A percentile compares a stretch with the other conserved stretches of the same genome.
Evolutionary conservation across 2,329 filamentous ascomycete species (phyloP).

Genomic region (Fusarium musae): DNA sequence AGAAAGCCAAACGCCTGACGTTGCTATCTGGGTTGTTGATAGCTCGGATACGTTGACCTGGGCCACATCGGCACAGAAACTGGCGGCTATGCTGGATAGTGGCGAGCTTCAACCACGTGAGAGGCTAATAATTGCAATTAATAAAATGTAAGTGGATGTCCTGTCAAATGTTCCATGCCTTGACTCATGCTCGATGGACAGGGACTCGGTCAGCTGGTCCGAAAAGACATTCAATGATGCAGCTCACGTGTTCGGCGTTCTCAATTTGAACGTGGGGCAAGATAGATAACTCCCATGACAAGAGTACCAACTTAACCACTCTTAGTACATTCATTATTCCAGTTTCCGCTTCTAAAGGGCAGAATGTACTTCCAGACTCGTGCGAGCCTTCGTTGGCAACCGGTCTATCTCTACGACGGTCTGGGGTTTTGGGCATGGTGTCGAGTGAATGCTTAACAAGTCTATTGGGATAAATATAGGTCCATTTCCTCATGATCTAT

Average conservation of each 20-base stretch:
- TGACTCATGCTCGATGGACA: neutral
- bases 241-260: neutral
- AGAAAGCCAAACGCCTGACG: neutral
- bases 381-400: neutral
- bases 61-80: neutral
- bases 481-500: neutral
- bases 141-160: neutral
- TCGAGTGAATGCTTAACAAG: neutral
- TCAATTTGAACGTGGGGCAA: neutral
- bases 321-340: neutral
- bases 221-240: neutral
- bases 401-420: neutral
- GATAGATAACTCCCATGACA: no score
- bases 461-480: neutral
- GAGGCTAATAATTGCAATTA: neutral
- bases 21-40: neutral
- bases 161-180: neutral
- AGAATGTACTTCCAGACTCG: neutral
- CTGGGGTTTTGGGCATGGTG: neutral
- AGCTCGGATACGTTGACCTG: neutral
- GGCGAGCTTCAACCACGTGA: neutral
- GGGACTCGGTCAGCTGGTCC: neutral
- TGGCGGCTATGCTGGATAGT: neutral
- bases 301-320: neutral
- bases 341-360: neutral